phyloP scores from a whole-genome alignment of 495 filamentous ascomycete species.

The Jackrogersella multiformis region DNA sequence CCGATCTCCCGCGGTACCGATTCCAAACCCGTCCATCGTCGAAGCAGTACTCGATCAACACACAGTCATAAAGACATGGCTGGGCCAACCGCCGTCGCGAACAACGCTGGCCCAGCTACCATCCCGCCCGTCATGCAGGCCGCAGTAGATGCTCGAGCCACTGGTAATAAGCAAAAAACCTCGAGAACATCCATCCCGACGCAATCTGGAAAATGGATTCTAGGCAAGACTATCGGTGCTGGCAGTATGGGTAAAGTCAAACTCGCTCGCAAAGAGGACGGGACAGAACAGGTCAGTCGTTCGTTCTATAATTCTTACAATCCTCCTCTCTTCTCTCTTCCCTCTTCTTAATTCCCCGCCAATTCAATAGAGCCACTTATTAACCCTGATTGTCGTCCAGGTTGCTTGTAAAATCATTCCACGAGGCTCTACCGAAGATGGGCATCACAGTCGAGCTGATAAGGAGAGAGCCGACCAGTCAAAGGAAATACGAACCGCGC shows the following conservation, averaged over 20 bases:
- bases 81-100: slow-evolving; percentile 56
- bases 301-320: too few relatives aligned
- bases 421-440: slow-evolving; percentile 82
- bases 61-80: slow-evolving; percentile 60
- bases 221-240: slow-evolving; percentile 97
- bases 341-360: too few relatives aligned
- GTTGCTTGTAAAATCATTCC: slow-evolving; percentile 98
- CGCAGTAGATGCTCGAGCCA: slow-evolving; percentile 55
- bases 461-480: slow-evolving; percentile 89
- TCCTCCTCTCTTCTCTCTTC: too few relatives aligned
- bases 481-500: slow-evolving; percentile 95
- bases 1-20: slow-evolving; percentile 51
- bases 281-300: slow-evolving; percentile 81
- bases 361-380: slow-evolving; percentile 4
- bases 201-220: slow-evolving; percentile 84
- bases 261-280: slow-evolving; percentile 81
- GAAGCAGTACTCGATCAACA: slow-evolving; percentile 51
- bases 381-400: slow-evolving; percentile 54
- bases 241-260: slow-evolving; percentile 99
- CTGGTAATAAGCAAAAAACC: slow-evolving; percentile 60
- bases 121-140: slow-evolving; percentile 54
- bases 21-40: slow-evolving; percentile 54
- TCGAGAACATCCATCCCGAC: slow-evolving; percentile 86
- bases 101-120: slow-evolving; percentile 58
- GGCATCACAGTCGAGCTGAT: slow-evolving; percentile 75